These are phyloP conservation scores for Lignosus rhinocerotis DNA, from an alignment of 1,284 basidiomycete species.

Conservation along the genomic window DNA sequence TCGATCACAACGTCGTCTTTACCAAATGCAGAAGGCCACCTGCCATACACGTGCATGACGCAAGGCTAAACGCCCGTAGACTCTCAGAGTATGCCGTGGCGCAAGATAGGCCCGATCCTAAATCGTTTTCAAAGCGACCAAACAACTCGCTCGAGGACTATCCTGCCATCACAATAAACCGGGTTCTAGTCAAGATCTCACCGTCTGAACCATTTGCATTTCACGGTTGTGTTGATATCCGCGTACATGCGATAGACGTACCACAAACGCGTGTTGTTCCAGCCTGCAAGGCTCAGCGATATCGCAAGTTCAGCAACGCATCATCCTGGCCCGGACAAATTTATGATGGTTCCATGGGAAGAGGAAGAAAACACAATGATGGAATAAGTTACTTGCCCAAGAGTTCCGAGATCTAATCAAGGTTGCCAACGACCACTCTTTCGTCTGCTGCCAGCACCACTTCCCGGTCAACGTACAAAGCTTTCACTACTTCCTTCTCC, in stretches of 20 bases:
- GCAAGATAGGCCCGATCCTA: not conserved
- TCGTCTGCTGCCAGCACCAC: constrained; percentile 55
- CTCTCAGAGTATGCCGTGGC: not conserved
- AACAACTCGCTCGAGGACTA: not conserved
- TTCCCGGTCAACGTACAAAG: constrained; percentile 65
- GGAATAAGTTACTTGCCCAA: constrained; percentile 19
- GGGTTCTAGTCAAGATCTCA: too few relatives aligned
- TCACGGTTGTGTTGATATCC: not conserved
- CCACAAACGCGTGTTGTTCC: constrained; percentile 8
- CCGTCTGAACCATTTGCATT: not conserved
- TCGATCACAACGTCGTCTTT: not conserved
- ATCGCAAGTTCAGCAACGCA: not conserved
- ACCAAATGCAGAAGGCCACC: constrained; percentile 10
- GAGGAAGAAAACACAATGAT: not conserved
- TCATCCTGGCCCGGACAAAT: too few relatives aligned
- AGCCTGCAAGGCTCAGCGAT: not conserved
- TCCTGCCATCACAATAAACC: too few relatives aligned
- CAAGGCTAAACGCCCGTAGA: not conserved
- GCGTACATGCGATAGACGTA: constrained; percentile 6
- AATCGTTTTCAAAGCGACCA: not conserved
- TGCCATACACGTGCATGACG: constrained; percentile 20
- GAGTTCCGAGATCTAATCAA: constrained; percentile 23
- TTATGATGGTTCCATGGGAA: too few relatives aligned
- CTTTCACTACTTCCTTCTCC: constrained; percentile 79
- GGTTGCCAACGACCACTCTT: constrained; percentile 51